Evolutionary conservation across 441 rosid genomes (phyloP), one percentile per base, ranked within the genome.

Genomic region (Adansonia grandidieri): DNA sequence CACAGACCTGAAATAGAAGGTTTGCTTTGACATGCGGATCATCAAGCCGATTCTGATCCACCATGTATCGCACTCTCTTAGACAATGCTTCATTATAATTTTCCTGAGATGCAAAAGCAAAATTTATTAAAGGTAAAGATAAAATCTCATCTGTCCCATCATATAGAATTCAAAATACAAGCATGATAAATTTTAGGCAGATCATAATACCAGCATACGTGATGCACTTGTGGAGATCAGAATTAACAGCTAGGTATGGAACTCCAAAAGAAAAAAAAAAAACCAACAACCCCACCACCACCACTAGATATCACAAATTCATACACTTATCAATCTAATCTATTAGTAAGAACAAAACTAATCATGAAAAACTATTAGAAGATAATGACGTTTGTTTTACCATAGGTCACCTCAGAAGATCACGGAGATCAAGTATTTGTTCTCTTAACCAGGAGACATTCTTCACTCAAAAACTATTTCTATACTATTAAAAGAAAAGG

Each of bases 21-120:
- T 94, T 93, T 79, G 98, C 90, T 87, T 96, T 96, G 71, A 92
- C 88, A 85, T 94, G 99, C 64, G 98, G 98, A 87, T 94, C 98
- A 86, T 96, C 99, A 9, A 96, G 88, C 66, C 85, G 90, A 83
- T 86, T 90, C 80, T 87, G 86, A 80, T 96, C 98, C 85, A 96
- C 96, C 53, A 67, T 82, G 78, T 85, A 90, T 69, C 91, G 85
- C 68, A 94, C 98, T 87, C 87, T 88, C 83, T 87, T 84, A 56
- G 95, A 90, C 82, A 96, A 82, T 51, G 85, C 91, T 87, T 88
- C 93, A 84, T 96, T 96, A 82, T 90, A 87, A 74, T 87, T 90
- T 88, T 96, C 99, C 99, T 96, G 83, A 15, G 48, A 83, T 51
- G 58, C 76, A 80, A 67, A 80, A 77, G 62, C 73, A 76, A 32